Percentiles rank a stretch among this genome's conserved stretches.
Evolutionary conservation across 108 stramenopile genomes (phyloP).

Genomic region (Pseudonitzschia multiseries): DNA sequence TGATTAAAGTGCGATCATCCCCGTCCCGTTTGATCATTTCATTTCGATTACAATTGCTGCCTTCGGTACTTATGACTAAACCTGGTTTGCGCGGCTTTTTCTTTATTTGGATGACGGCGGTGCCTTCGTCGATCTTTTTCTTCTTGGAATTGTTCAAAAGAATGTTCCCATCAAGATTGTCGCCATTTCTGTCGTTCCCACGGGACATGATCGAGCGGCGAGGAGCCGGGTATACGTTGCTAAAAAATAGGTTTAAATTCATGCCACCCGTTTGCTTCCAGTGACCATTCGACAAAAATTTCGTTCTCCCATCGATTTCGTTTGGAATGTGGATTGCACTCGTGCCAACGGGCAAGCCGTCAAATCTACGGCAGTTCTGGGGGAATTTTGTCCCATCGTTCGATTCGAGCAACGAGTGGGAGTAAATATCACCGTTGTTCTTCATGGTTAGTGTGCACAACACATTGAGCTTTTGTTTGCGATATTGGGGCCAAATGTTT

Average conservation of each 20-base stretch:
- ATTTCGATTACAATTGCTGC: neutral
- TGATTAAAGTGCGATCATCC: slow-evolving; percentile 13
- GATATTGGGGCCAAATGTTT: slow-evolving; percentile 5
- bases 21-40: neutral
- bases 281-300: slow-evolving; percentile 14
- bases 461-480: slow-evolving; percentile 16
- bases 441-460: slow-evolving; percentile 59
- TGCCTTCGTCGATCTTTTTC: neutral
- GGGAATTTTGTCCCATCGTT: slow-evolving; percentile 8
- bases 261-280: slow-evolving; percentile 40
- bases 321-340: slow-evolving; percentile 40
- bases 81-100: neutral
- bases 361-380: slow-evolving; percentile 5
- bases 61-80: slow-evolving; percentile 1
- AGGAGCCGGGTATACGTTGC: slow-evolving; percentile 23
- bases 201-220: neutral
- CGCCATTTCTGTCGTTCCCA: neutral
- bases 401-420: slow-evolving; percentile 50
- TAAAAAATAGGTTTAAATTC: slow-evolving; percentile 30
- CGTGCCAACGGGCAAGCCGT: slow-evolving; percentile 55
- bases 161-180: neutral
- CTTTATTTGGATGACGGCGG: neutral
- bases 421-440: slow-evolving; percentile 68
- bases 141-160: slow-evolving; percentile 2
- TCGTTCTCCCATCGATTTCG: slow-evolving; percentile 27